Conservation (phyloP, 129 eudicot species). For the Deinandra increscens region DNA sequence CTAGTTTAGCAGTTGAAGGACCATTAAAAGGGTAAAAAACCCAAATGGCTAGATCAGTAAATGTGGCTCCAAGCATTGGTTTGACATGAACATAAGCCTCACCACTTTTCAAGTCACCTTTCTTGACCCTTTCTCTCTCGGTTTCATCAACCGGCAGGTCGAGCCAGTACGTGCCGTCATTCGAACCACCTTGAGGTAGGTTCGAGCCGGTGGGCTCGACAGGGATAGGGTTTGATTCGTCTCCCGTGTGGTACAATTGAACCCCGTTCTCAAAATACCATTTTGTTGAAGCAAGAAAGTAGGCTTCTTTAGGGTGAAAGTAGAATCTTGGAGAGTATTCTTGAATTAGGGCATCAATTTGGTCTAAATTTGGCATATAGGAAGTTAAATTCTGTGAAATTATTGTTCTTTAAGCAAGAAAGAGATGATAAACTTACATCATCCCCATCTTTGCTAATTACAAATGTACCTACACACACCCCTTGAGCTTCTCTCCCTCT, state of each 20-base stretch:
- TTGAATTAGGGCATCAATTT: conserved; percentile 42
- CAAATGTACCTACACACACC: conserved; percentile 41
- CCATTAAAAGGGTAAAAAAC: conserved; percentile 75
- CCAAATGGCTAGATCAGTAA: conserved; percentile 68
- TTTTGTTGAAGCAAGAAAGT: conserved; percentile 49
- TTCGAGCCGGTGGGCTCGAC: conserved; percentile 51
- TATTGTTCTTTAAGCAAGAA: conserved; percentile 45
- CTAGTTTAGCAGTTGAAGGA: conserved; percentile 53
- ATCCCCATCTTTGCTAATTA: conserved; percentile 15
- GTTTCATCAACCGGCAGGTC: conserved; percentile 54
- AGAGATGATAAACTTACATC: conserved; percentile 29
- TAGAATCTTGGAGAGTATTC: conserved; percentile 56
- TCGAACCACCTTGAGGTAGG: conserved; percentile 68
- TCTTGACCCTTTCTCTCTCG: conserved; percentile 44
- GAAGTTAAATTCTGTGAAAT: conserved; percentile 14
- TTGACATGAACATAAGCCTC: conserved; percentile 58
- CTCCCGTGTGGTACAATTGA: conserved; percentile 46
- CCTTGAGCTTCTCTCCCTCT: conserved; percentile 41
- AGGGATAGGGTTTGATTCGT: conserved; percentile 43
- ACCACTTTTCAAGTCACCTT: conserved; percentile 43
- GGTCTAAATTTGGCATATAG: conserved; percentile 47
- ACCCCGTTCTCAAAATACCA: conserved; percentile 72
- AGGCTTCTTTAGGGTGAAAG: conserved; percentile 54
- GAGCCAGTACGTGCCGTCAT: conserved; percentile 65
- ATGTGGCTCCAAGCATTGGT: conserved; percentile 61